Base-by-base conservation (phyloP, 2,329 filamentous ascomycete genomes). In the Zasmidium angulare region DNA sequence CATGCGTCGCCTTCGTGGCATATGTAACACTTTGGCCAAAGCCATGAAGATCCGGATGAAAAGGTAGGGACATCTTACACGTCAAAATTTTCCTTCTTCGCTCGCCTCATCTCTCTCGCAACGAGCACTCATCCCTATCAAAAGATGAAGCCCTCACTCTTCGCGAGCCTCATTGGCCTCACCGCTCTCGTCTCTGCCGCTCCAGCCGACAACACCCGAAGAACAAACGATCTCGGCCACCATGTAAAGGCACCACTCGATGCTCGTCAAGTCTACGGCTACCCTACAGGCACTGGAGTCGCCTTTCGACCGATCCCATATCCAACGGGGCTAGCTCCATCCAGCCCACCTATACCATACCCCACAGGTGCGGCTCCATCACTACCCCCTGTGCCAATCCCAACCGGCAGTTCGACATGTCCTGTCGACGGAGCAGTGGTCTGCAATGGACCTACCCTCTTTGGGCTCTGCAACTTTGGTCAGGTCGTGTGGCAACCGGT, bases 401-500 rank as follows among this genome's bases (percentile, higher is more conserved):
- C 36, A 17, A 59, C 58, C 22, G 36, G 29, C 50, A 58, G 23
- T 50, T 53, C 50, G 19, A 10, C 54, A 11, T 61, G 59, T 29
- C 46, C 50, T 17, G 47, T 48, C 12, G 40, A 60, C 20, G 61
- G 57, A 14, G 58, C 57, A 19, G 22, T 74, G 1, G 58, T 72
- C 55, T 79, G 77, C 73, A 78, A 79, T 53, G 76, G 77, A 46
- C 51, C 72, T 2, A 64, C 58, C 12, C 67, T 76, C 50, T 79
- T 76, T 55, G 77, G 76, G 23, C 67, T 79, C 50, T 80, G 78
- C 74, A 76, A 79, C 66, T 71, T 73, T 56, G 77, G 77, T 52
- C 59, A 66, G 1, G 73, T 79, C 1, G 60, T 75, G 14, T 78
- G 69, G 65, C 73, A 76, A 66, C 63, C 64, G 9, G 76, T 79